Evolutionary conservation across 2,329 filamentous ascomycete genomes (phyloP).

Genomic region (Exophiala spinifera): DNA sequence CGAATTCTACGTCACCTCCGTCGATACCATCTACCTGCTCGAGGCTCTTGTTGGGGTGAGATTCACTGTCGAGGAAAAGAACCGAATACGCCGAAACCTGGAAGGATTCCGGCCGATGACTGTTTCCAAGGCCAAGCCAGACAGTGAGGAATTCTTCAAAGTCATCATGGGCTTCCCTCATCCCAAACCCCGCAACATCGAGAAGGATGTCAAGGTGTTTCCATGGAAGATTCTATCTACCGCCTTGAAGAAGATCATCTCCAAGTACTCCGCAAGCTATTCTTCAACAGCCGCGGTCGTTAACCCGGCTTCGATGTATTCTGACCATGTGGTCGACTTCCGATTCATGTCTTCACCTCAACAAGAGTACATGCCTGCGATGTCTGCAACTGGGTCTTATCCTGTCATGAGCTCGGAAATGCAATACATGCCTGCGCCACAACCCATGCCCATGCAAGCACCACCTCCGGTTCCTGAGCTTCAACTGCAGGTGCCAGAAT

Average conservation of each 20-base stretch:
- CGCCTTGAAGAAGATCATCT: constrained; percentile 95
- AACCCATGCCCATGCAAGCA: constrained; percentile 12
- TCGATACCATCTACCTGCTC: constrained; percentile 93
- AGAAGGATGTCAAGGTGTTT: constrained; percentile 99
- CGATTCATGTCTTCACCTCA: constrained; percentile 47
- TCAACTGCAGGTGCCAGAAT: constrained; percentile 26
- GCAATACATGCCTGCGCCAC: constrained; percentile 13
- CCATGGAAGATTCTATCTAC: constrained; percentile 86
- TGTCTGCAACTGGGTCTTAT: constrained; percentile 30
- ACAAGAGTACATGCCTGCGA: constrained; percentile 35
- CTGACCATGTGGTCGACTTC: constrained; percentile 44
- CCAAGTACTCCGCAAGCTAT: constrained; percentile 82
- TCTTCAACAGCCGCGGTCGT: constrained; percentile 59
- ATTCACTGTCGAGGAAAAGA: constrained; percentile 97
- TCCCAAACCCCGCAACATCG: constrained; percentile 94
- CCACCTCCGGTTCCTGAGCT: constrained; percentile 22
- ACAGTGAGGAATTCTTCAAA: constrained; percentile 98
- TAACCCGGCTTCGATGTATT: constrained; percentile 39
- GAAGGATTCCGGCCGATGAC: constrained; percentile 92
- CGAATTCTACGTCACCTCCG: constrained; percentile 90
- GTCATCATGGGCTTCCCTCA: constrained; percentile 96
- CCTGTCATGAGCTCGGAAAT: constrained; percentile 8
- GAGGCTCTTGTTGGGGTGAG: constrained; percentile 82
- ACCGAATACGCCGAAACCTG: constrained; percentile 89
- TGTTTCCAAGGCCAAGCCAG: constrained; percentile 85